These are phyloP conservation scores for Thielaviopsis euricoi DNA, from an alignment of 2,329 filamentous ascomycete species.

Conservation along the genomic window DNA sequence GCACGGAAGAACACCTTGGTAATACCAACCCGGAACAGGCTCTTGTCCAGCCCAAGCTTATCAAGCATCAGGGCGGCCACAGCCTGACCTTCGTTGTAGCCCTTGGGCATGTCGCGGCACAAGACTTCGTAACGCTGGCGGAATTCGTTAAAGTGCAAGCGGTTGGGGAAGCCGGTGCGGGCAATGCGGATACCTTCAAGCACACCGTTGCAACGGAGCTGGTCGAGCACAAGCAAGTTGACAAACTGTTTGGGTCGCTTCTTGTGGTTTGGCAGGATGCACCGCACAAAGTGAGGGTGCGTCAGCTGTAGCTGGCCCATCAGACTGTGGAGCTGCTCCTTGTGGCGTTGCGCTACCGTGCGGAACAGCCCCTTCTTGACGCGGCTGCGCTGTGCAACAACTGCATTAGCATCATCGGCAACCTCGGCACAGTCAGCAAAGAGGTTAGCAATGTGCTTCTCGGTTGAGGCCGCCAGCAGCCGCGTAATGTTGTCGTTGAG, in stretches of 20 bases:
- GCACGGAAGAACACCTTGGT: slow-evolving; percentile 98
- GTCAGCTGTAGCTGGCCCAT: slow-evolving; percentile 92
- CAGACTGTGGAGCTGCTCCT: slow-evolving; percentile 90
- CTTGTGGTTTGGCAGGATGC: slow-evolving; percentile 95
- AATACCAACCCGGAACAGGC: slow-evolving; percentile 80
- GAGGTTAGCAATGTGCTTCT: slow-evolving; percentile 67
- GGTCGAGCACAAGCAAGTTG: slow-evolving; percentile 83
- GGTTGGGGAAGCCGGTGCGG: slow-evolving; percentile 89
- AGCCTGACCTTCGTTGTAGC: slow-evolving; percentile 78
- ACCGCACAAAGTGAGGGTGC: slow-evolving; percentile 94
- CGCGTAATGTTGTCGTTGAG: slow-evolving; percentile 93
- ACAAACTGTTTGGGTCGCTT: slow-evolving; percentile 89
- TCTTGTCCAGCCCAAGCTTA: slow-evolving; percentile 67
- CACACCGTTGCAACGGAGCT: slow-evolving; percentile 96
- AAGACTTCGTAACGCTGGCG: slow-evolving; percentile 91
- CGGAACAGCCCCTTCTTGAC: slow-evolving; percentile 97
- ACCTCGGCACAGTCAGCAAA: slow-evolving; percentile 77
- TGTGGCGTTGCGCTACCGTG: slow-evolving; percentile 90
- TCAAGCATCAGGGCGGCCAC: slow-evolving; percentile 77
- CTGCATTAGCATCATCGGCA: slow-evolving; percentile 54
- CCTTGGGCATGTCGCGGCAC: slow-evolving; percentile 73
- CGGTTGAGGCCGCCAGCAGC: slow-evolving; percentile 63
- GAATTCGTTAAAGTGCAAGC: slow-evolving; percentile 84
- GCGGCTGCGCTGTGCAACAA: slow-evolving; percentile 43
- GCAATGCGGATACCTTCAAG: slow-evolving; percentile 97